Base-by-base conservation (phyloP, 305 asterid species). In the Plantago lanceolata region DNA sequence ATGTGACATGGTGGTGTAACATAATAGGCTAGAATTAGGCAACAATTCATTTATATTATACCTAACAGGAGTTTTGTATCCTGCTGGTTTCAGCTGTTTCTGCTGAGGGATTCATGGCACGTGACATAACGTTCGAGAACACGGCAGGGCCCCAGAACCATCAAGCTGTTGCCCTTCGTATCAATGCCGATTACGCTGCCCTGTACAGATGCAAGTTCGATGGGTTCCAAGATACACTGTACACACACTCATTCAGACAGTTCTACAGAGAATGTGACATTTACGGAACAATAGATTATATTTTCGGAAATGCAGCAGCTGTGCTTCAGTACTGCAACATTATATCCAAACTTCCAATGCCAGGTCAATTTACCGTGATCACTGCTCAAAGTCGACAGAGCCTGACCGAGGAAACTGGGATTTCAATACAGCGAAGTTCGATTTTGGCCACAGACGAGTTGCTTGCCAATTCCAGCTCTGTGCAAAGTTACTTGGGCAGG, bases 321-420 rank as follows among this genome's bases (percentile, higher is more conserved):
- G 79, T 89, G 28, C 74, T 92, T 73, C 98, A 92, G 54, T 88
- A 78, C 3, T 85, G 95, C 63, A 85, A 80, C 79, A 65, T 92
- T 15, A 71, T 87, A 4, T 85, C 98, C 9, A 51, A 86, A 67
- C 68, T 84, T 81, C 95, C 96, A 4, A 16, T 87, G 78, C 79
- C 75, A 0, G 89, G 87, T 11, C 96, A 92, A 54, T 72, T 51
- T 68, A 89, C 85, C 0, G 94, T 81, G 9, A 65, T 92, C 77
- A 83, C 97, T 2, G 97, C 98, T 59, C 98, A 89, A 24, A 74
- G 89, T 0, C 68, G 90, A 47, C 73, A 66, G 2, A 40, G 33
- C 56, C 81, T 83, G 0, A 81, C 79, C 0, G 87, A 84, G 78
- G 33, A 26, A 69, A 85, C 97, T 0, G 98, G 95, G 6, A 79